A percentile compares a stretch with the other conserved stretches of the same genome.
These are phyloP conservation scores for Tylopilus sp. DNA, from an alignment of 768 basidiomycete genomes.

Conservation along the genomic window DNA sequence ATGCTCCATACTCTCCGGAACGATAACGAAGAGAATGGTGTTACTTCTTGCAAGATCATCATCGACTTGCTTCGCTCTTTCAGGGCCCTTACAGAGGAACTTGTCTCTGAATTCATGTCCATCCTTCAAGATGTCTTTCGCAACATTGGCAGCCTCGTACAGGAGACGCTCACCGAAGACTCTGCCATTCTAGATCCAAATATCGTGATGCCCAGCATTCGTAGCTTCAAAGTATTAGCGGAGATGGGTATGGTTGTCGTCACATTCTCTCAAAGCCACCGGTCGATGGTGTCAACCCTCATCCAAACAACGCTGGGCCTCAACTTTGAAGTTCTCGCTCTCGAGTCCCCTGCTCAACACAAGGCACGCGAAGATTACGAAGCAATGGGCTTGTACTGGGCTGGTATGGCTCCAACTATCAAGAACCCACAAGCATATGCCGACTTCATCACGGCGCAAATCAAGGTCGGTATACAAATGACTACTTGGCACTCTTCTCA, in stretches of 20 bases:
- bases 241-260: slow-evolving; percentile 94
- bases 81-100: slow-evolving; percentile 67
- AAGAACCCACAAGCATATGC: slow-evolving; percentile 70
- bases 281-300: slow-evolving; percentile 57
- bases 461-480: slow-evolving; percentile 57
- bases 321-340: slow-evolving; percentile 73
- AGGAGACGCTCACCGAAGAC: slow-evolving; percentile 69
- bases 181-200: slow-evolving; percentile 55
- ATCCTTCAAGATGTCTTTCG: slow-evolving; percentile 76
- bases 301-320: slow-evolving; percentile 70
- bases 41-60: slow-evolving; percentile 85
- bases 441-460: slow-evolving; percentile 85
- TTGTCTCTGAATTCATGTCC: slow-evolving; percentile 73
- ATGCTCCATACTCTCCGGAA: slow-evolving; percentile 80
- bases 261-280: slow-evolving; percentile 82
- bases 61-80: slow-evolving; percentile 84
- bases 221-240: slow-evolving; percentile 90
- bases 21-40: slow-evolving; percentile 97
- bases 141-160: slow-evolving; percentile 69
- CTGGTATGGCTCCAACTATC: slow-evolving; percentile 76
- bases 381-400: slow-evolving; percentile 78
- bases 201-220: slow-evolving; percentile 61
- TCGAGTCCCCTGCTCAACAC: slow-evolving; percentile 80
- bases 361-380: slow-evolving; percentile 74
- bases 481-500: slow-evolving; percentile 1